Base-by-base conservation (phyloP, 495 filamentous ascomycete species). In the Penicillium crystallinum region DNA sequence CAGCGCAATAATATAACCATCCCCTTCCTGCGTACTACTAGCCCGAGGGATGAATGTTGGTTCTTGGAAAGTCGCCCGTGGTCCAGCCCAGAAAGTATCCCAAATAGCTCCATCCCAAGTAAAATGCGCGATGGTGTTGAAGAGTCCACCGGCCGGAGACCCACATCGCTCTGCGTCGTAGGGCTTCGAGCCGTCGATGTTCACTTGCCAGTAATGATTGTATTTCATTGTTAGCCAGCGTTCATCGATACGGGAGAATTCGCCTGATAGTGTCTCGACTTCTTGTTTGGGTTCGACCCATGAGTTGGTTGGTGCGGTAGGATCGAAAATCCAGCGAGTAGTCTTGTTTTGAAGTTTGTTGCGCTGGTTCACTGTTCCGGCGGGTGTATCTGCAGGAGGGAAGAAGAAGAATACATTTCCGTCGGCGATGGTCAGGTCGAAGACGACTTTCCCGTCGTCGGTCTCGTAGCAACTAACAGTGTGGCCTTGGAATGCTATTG, bases 191-290 rank as follows among this genome's bases (percentile, higher is more conserved):
- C 70, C 69, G 33, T 81, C 77, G 21, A 78, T 72, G n/a, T 67
- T 64, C 0, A 72, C 65, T 46, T 77, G 76, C 72, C 73, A 83
- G 62, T 80, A 81, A 58, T 81, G 79, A 17, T 69, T 64, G 55
- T 82, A 82, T 10, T 67, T 66, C 57, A 77, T 77, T 21, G 77
- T 76, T 7, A 75, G 64, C 31, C 69, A 74, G 2, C 80, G 72
- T 52, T 83, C 79, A 54, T 82, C 80, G 50, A 83, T 80, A 14
- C 79, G 70, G 4, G 78, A 79, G 69, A 82, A 82, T 59, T 83
- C 79, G 18, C 49, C 47, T 17, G 76, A 76, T 44, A 74, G 77
- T 6, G 74, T 74, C 4, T 61, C 57, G 63, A 74, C 51, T 25
- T 68, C 6, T 4, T 59, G 44, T 19, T 72, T 62, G 34, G 17